phyloP scores from a whole-genome alignment of 2,329 filamentous ascomycete genomes.

The Aspergillus sp. region DNA sequence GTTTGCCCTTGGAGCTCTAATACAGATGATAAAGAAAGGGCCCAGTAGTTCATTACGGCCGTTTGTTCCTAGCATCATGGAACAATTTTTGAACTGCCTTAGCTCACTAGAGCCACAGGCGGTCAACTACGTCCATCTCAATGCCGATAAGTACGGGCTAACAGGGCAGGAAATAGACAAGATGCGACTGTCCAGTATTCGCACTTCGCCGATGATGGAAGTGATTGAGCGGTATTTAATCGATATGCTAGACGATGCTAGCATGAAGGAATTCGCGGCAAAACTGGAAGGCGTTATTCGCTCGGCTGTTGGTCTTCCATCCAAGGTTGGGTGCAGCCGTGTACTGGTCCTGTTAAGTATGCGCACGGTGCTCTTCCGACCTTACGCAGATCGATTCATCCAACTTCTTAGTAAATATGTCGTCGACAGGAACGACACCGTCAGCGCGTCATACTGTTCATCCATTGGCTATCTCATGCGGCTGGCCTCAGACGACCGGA shows the following conservation, averaged over 20 bases:
- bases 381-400: slow-evolving; percentile 74
- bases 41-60: slow-evolving; percentile 71
- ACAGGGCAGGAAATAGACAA: slow-evolving; percentile 90
- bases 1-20: slow-evolving; percentile 78
- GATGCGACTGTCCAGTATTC: slow-evolving; percentile 75
- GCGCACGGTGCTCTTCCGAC: slow-evolving; percentile 69
- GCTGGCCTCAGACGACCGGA: slow-evolving; percentile 58
- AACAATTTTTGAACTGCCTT: slow-evolving; percentile 75
- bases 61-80: slow-evolving; percentile 78
- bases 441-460: slow-evolving; percentile 83
- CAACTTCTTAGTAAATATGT: slow-evolving; percentile 76
- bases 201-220: slow-evolving; percentile 85
- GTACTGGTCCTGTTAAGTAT: slow-evolving; percentile 83
- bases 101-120: slow-evolving; percentile 86
- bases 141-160: slow-evolving; percentile 78
- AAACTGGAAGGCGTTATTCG: slow-evolving; percentile 78
- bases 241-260: slow-evolving; percentile 73
- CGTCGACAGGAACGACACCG: slow-evolving; percentile 90
- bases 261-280: slow-evolving; percentile 73
- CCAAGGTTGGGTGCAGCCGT: slow-evolving; percentile 86
- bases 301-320: slow-evolving; percentile 83
- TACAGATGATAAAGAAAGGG: slow-evolving; percentile 87
- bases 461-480: slow-evolving; percentile 82
- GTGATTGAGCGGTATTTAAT: slow-evolving; percentile 81
- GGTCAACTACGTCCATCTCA: slow-evolving; percentile 90